These are phyloP conservation scores for Ceratocystis ficicola DNA, from an alignment of 2,329 filamentous ascomycete genomes.

Conservation along the genomic window DNA sequence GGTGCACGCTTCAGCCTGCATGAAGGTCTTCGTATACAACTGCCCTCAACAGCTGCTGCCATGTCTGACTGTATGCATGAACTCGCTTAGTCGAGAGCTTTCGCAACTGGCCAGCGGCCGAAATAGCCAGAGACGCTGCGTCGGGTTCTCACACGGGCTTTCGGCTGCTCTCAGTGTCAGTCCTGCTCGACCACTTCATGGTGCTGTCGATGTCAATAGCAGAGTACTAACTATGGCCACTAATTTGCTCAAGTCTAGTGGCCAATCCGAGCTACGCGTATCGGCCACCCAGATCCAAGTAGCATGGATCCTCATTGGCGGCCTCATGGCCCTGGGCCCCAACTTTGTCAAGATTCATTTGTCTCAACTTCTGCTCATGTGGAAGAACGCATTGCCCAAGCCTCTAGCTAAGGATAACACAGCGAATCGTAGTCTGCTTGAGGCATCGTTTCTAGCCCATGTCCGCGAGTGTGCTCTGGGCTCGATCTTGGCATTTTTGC, in stretches of 20 bases:
- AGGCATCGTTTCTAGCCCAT: slow-evolving; percentile 85
- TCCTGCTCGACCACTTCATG: slow-evolving; percentile 75
- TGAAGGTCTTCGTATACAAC: slow-evolving; percentile 76
- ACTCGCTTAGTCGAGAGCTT: slow-evolving; percentile 79
- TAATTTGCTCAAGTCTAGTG: slow-evolving; percentile 79
- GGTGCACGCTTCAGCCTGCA: slow-evolving; percentile 71
- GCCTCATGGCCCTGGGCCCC: slow-evolving; percentile 87
- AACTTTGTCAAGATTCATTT: slow-evolving; percentile 99
- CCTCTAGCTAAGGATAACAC: slow-evolving; percentile 89
- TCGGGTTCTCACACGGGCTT: slow-evolving; percentile 84
- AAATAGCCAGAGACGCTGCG: slow-evolving; percentile 61
- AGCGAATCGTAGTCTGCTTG: slow-evolving; percentile 67
- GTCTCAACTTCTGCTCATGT: slow-evolving; percentile 80
- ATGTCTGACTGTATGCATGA: slow-evolving; percentile 91
- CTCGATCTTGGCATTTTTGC: slow-evolving; percentile 80
- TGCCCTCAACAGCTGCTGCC: slow-evolving; percentile 86
- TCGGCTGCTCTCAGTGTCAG: slow-evolving; percentile 86
- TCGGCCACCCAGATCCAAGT: slow-evolving; percentile 95
- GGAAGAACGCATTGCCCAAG: slow-evolving; percentile 95
- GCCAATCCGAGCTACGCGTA: slow-evolving; percentile 77
- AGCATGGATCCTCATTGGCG: slow-evolving; percentile 93
- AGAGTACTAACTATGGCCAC: slow-evolving; percentile 84
- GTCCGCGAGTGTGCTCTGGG: slow-evolving; percentile 89
- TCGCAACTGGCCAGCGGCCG: slow-evolving; percentile 61
- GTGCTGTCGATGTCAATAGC: slow-evolving; percentile 90